Evolutionary conservation across 371 early-diverging fungal species (phyloP), one percentile per base, ranked within the genome.

Genomic region (Globomyces sp.): DNA sequence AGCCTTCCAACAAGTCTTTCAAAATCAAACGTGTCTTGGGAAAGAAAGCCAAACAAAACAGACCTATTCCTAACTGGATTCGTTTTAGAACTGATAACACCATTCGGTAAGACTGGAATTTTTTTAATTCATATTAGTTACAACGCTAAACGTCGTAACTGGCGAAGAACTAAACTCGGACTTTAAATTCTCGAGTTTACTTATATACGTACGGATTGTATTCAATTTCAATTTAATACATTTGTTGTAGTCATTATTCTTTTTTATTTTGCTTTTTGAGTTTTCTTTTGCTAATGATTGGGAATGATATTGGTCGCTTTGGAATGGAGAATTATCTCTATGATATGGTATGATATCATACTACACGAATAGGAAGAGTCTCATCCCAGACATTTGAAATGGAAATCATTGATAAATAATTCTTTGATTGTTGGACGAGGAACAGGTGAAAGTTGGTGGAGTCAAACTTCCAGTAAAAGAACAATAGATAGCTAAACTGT

Each of bases 61-160:
- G 99, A 69, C 96, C 97, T 73, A 84, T 97, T 74, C 99, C 99
- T 70, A 88, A 92, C 83, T 98, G 97, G 97, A 91, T 94, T 89
- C 92, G 96, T 79, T 82, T 95, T 79, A 88, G 93, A 81, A 88
- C 96, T 68, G 95, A 93, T 78, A 93, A 89, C 89, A 95, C 86
- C 81, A 95, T 95, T 83, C 82, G 91, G 90, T 90, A 84, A 24
- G 24, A 24, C 24, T 24, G 24, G 24, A 24, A 24, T 24, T 24
- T 24, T 66, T 39, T 39, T 52, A 51, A 44, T 5, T 49, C 34
- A 40, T 34, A 58, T 0, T 68, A 86, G 94, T 74, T 98, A 96
- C 92, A 98, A 96, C 87, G 87, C 93, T 75, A 98, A 98, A 92
- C 91, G 98, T 72, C 92, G 97, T 73, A 89, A 97, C 94, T 98